phyloP scores from a whole-genome alignment of 257 asterid genomes.

The Echium plantagineum region DNA sequence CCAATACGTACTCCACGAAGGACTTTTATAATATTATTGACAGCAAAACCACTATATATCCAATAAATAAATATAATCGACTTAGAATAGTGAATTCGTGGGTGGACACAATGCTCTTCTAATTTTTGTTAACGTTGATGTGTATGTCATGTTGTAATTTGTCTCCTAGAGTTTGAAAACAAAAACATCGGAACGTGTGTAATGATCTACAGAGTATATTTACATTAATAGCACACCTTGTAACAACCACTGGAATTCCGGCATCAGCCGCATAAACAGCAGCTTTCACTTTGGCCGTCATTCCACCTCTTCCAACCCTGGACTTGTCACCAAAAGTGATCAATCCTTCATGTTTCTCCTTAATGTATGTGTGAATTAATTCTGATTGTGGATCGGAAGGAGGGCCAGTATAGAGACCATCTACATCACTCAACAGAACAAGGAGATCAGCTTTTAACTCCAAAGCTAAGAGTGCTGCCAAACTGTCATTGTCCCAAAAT shows the following conservation, averaged over 20 bases:
- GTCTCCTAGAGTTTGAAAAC: neutral
- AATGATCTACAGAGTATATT: neutral
- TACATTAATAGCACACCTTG: constrained; percentile 33
- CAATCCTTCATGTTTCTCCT: constrained; percentile 42
- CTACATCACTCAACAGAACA: constrained; percentile 73
- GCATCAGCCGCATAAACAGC: constrained; percentile 58
- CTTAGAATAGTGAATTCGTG: neutral
- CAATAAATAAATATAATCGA: neutral
- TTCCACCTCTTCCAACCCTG: constrained; percentile 85
- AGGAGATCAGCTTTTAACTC: constrained; percentile 87
- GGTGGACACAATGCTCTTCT: neutral
- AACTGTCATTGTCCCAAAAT: constrained; percentile 85
- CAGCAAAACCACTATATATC: constrained; percentile 45
- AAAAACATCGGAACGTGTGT: neutral
- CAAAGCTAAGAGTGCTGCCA: constrained; percentile 60
- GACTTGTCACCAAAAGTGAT: constrained; percentile 82
- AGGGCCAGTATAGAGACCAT: constrained; percentile 82
- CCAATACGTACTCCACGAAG: constrained; percentile 56
- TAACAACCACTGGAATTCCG: constrained; percentile 66
- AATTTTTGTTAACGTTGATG: neutral
- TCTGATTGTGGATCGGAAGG: constrained; percentile 63
- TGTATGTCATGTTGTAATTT: neutral
- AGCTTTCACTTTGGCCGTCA: constrained; percentile 87
- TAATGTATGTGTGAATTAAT: constrained; percentile 52
- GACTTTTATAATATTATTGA: constrained; percentile 49